Evolutionary conservation across 73 alveolate genomes (phyloP).

Genomic region (Urostyla sp.): DNA sequence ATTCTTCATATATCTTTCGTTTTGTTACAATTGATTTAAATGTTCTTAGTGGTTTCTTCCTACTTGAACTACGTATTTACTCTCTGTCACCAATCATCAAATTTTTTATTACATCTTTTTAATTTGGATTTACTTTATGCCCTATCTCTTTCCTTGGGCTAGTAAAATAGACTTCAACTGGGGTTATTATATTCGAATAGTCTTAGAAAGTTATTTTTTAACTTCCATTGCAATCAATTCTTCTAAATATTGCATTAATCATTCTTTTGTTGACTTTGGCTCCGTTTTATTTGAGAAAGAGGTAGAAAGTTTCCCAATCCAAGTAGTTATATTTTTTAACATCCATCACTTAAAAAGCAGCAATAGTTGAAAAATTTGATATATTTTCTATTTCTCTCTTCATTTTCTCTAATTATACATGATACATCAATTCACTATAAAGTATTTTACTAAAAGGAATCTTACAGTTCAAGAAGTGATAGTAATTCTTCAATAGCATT

Average conservation of each 20-base stretch:
- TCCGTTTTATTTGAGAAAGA: slow-evolving; percentile 34
- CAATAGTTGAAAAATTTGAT: slow-evolving; percentile 10
- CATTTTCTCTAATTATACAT: background rate
- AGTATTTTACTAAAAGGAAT: background rate
- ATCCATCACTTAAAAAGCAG: slow-evolving; percentile 53
- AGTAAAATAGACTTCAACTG: slow-evolving; percentile 42
- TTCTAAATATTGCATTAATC: slow-evolving; percentile 50
- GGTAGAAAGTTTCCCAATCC: slow-evolving; percentile 23
- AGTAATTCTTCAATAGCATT: background rate
- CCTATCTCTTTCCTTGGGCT: background rate
- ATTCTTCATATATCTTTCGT: background rate
- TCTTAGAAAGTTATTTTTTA: slow-evolving; percentile 55
- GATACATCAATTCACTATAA: slow-evolving; percentile 3
- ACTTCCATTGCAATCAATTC: slow-evolving; percentile 38
- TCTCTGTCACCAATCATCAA: background rate
- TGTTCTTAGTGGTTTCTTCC: slow-evolving; percentile 7
- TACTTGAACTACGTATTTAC: slow-evolving; percentile 5
- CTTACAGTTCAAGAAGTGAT: background rate
- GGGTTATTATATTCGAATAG: slow-evolving; percentile 47
- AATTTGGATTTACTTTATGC: background rate
- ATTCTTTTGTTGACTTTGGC: background rate
- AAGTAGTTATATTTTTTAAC: slow-evolving; percentile 26
- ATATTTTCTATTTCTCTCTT: slow-evolving; percentile 34
- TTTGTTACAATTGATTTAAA: background rate
- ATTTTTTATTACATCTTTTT: background rate